These are phyloP conservation scores for Sporothrix inflata DNA, from an alignment of 2,329 filamentous ascomycete genomes.

Conservation along the genomic window DNA sequence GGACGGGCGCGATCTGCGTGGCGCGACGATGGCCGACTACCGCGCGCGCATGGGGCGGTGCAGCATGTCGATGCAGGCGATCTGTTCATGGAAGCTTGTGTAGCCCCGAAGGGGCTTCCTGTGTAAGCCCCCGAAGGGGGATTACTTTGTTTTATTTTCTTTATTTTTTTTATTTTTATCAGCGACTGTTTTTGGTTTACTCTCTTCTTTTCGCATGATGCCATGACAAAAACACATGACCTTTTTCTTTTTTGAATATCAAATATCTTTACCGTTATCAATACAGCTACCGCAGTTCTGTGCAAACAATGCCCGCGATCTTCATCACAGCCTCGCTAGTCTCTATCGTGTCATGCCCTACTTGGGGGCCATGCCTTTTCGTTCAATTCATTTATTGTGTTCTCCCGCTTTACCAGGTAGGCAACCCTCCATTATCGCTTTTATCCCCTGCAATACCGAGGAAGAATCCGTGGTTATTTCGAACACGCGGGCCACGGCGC, in stretches of 20 bases:
- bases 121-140: not conserved
- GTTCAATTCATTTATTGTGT: not conserved
- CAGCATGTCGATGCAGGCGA: constrained; percentile 50
- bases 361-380: not conserved
- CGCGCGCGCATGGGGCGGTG: constrained; percentile 49
- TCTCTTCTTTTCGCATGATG: not conserved
- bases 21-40: constrained; percentile 54
- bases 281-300: not conserved
- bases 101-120: constrained; percentile 29
- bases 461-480: not conserved
- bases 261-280: not conserved
- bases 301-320: not conserved
- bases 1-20: constrained; percentile 52
- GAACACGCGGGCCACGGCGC: not conserved
- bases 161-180: not conserved
- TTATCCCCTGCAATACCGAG: constrained; percentile 12
- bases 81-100: constrained; percentile 56
- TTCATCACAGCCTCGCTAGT: not conserved
- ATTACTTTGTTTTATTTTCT: not conserved
- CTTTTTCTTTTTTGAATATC: not conserved
- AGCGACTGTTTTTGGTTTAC: not conserved
- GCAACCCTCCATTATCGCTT: constrained; percentile 2
- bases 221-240: constrained; percentile 1
- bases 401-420: constrained; percentile 5
- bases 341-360: not conserved